These are phyloP conservation scores for Dichotomopilus funicola DNA, from an alignment of 2,329 filamentous ascomycete genomes.

Conservation along the genomic window DNA sequence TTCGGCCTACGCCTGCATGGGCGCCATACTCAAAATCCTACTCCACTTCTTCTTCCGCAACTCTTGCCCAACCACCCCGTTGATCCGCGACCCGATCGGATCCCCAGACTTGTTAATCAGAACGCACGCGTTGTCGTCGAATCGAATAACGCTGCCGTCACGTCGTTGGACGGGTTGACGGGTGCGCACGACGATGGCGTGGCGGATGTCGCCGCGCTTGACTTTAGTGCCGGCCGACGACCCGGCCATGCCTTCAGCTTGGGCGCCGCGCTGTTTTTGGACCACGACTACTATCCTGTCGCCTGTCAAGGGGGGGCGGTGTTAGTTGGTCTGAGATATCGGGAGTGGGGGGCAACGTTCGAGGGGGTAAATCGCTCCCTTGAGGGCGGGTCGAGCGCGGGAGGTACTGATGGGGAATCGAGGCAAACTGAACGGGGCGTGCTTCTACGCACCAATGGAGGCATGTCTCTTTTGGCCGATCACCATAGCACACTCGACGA, in stretches of 20 bases:
- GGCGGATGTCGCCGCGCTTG: conserved; percentile 89
- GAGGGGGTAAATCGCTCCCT: too few species aligned
- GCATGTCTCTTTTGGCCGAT: conserved; percentile 85
- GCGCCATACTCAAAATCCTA: conserved; percentile 94
- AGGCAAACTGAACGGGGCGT: too few species aligned
- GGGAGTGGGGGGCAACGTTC: too few species aligned
- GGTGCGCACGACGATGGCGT: conserved; percentile 91
- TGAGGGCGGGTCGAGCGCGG: too few species aligned
- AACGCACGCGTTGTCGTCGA: conserved; percentile 97
- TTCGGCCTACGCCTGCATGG: conserved; percentile 44
- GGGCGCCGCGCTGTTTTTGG: conserved; percentile 84
- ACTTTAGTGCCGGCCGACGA: conserved; percentile 73
- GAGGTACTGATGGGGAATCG: too few species aligned
- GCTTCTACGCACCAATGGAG: conserved; percentile 64
- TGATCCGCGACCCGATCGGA: conserved; percentile 87
- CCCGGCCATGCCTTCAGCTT: conserved; percentile 64
- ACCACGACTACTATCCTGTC: conserved; percentile 97
- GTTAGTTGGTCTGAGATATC: too few species aligned
- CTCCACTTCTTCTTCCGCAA: conserved; percentile 92
- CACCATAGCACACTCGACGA: conserved; percentile 94
- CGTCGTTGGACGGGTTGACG: conserved; percentile 78
- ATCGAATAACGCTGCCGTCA: conserved; percentile 85
- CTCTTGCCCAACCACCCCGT: conserved; percentile 85
- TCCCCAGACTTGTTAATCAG: conserved; percentile 95
- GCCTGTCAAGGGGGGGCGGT: conserved; percentile 44